Conservation (phyloP, 805 yeast species). For the Peterozyma toletana region DNA sequence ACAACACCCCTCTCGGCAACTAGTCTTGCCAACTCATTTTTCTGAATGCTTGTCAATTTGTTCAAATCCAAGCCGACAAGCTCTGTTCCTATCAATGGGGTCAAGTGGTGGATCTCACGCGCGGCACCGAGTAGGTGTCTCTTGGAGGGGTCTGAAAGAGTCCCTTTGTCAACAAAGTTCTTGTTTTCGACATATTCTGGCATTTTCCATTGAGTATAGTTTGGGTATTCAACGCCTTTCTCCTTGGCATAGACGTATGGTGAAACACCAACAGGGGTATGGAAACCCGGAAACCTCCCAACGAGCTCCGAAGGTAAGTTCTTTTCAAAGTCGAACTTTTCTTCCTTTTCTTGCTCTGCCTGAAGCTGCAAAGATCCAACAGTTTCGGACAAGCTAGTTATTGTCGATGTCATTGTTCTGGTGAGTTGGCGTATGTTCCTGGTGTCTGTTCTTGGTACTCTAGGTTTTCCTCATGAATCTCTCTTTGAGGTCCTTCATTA, state of each 20-base stretch:
- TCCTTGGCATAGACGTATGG: slow-evolving; percentile 10
- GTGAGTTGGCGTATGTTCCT: too few relatives aligned
- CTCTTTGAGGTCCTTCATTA: too few relatives aligned
- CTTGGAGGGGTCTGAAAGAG: slow-evolving; percentile 7
- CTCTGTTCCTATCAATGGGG: slow-evolving; percentile 39
- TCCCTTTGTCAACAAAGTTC: slow-evolving; percentile 9
- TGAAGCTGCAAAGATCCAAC: too few relatives aligned
- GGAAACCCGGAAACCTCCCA: slow-evolving; percentile 8
- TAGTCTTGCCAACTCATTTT: slow-evolving; percentile 39
- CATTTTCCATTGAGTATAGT: slow-evolving; percentile 11
- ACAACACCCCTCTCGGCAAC: slow-evolving; percentile 42
- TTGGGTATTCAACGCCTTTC: slow-evolving; percentile 11
- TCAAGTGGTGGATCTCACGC: slow-evolving; percentile 17
- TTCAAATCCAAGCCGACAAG: slow-evolving; percentile 35
- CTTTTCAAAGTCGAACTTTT: too few relatives aligned
- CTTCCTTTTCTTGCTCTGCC: too few relatives aligned
- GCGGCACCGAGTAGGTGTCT: not conserved
- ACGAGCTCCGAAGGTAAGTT: slow-evolving; percentile 5
- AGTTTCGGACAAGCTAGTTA: too few relatives aligned
- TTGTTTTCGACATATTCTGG: slow-evolving; percentile 10
- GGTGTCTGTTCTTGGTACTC: too few relatives aligned
- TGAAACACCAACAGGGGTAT: slow-evolving; percentile 10
- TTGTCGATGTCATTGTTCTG: too few relatives aligned
- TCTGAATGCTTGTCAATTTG: slow-evolving; percentile 30
- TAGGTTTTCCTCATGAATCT: too few relatives aligned